These are phyloP conservation scores for Metroxylon sagu DNA, from an alignment of 176 grass and related monocot genomes.

Conservation along the genomic window DNA sequence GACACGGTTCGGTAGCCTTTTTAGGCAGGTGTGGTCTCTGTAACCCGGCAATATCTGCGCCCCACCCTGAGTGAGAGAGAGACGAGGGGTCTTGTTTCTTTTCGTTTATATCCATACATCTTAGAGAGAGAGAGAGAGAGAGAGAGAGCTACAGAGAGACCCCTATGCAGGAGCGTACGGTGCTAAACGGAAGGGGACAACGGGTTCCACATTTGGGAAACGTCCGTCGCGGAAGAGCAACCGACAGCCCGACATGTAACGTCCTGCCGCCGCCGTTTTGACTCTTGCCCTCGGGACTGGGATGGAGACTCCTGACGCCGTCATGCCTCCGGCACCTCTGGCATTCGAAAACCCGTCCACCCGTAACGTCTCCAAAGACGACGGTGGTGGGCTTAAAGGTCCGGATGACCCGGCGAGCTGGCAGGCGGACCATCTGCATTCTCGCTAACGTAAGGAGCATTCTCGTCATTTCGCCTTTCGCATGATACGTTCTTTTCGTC, in stretches of 20 bases:
- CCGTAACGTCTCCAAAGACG: not conserved
- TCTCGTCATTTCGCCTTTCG: not conserved
- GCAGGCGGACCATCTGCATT: too few species aligned
- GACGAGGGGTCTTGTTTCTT: not conserved
- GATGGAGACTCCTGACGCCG: not conserved
- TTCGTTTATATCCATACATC: not conserved
- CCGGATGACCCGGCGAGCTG: too few species aligned
- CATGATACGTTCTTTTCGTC: not conserved
- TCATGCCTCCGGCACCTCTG: too few species aligned
- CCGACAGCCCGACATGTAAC: slow-evolving; percentile 51
- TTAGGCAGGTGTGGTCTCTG: too few species aligned
- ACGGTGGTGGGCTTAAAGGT: not conserved
- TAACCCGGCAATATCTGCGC: too few species aligned
- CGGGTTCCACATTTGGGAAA: slow-evolving; percentile 24
- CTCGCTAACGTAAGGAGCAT: not conserved
- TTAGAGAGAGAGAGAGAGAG: not conserved
- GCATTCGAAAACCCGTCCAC: not conserved
- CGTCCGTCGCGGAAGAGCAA: slow-evolving; percentile 30
- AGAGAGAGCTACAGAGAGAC: too few species aligned
- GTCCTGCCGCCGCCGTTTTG: slow-evolving; percentile 56
- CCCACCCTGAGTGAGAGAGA: too few species aligned
- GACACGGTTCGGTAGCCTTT: too few species aligned
- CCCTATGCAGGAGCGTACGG: not conserved
- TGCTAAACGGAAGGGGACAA: slow-evolving; percentile 14
- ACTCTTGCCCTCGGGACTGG: not conserved